phyloP scores from a whole-genome alignment of 2,329 filamentous ascomycete species.

The Ilyonectria destructans region DNA sequence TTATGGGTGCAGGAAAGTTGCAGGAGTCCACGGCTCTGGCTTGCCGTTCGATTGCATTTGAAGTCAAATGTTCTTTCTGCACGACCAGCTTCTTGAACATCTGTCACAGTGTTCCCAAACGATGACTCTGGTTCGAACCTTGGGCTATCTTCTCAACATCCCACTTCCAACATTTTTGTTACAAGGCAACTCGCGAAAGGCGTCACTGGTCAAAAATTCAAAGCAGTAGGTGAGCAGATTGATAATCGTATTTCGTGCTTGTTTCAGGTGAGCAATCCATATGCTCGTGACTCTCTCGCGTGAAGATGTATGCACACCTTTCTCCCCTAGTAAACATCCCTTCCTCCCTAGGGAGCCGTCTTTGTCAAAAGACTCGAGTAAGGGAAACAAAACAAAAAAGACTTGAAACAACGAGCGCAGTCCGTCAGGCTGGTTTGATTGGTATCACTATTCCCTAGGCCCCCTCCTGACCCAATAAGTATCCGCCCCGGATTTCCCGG shows the following conservation, averaged over 20 bases:
- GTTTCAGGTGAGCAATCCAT: not conserved
- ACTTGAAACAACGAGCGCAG: conserved; percentile 37
- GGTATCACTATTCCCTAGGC: conserved; percentile 47
- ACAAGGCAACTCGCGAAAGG: not conserved
- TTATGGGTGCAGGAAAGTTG: no score
- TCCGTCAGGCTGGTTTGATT: conserved; percentile 39
- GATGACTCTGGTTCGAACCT: no score
- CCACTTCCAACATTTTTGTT: not conserved
- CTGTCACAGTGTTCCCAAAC: no score
- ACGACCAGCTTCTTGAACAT: no score
- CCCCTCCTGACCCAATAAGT: conserved; percentile 24
- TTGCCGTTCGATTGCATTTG: no score
- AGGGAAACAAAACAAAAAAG: conserved; percentile 24
- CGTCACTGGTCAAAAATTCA: not conserved
- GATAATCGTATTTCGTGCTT: not conserved
- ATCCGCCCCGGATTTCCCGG: conserved; percentile 20
- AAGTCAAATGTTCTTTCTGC: no score
- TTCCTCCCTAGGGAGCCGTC: not conserved
- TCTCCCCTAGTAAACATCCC: not conserved
- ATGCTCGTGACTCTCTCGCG: not conserved
- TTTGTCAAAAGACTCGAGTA: conserved; percentile 22
- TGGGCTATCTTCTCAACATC: not conserved
- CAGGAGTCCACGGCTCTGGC: no score
- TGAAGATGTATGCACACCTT: not conserved
- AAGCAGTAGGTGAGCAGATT: not conserved